Evolutionary conservation across 192 early-diverging fungal species (phyloP), one percentile per base, ranked within the genome.

Genomic region (Dimargaris verticillata): DNA sequence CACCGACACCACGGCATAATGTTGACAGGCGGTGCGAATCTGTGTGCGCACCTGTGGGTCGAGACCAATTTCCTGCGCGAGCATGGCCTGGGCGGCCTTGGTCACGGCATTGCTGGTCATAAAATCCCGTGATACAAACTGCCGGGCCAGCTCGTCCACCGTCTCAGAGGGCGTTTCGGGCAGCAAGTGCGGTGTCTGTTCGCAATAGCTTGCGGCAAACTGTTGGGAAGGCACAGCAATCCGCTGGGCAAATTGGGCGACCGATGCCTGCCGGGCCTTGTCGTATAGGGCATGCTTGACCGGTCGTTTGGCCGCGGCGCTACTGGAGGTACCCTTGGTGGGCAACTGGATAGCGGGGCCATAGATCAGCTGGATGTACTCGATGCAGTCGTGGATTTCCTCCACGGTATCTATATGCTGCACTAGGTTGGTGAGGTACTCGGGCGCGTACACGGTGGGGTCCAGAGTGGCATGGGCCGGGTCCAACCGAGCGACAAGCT

Each of bases 31-130:
- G 33, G 70, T 64, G 22, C 93, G 83, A 47, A 94, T 73, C 52
- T 82, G 84, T 13, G 79, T 81, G 12, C 89, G 76, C 17, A 96
- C 70, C 62, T 77, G 82, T 17, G 92, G 92, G 66, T 95, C 87
- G 9, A 76, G 73, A 1, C 84, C 83, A 26, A 98, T 78, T 64
- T 87, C 82, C 28, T 84, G 79, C 0, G 87, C 79, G 28, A 89
- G 72, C 70, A 91, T 81, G 18, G 67, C 72, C 52, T 78, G 76
- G 4, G 86, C 86, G 42, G 82, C 89, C 62, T 58, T 53, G 38
- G 53, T 53, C 24, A 68, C 75, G 28, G 33, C 1, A 24, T 69
- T 68, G 4, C 65, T 50, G 26, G 63, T 63, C 53, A 44, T 60
- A 44, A 73, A 72, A 29, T 66, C 51, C 24, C 15, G 6, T 1